Evolutionary conservation across 2,329 filamentous ascomycete species (phyloP).

Genomic region (Ophiostoma sp.): DNA sequence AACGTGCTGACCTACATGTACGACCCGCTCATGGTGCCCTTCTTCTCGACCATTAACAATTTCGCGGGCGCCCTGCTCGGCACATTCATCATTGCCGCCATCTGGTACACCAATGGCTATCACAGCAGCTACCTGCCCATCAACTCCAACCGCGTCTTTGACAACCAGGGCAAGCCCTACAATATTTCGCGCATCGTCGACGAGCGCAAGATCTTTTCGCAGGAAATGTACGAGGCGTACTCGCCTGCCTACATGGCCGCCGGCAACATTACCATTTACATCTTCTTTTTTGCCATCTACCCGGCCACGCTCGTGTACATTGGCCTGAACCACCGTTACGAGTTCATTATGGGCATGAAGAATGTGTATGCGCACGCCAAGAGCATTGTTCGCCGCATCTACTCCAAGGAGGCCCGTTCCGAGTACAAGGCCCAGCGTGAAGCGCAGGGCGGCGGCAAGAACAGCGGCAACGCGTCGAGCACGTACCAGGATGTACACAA

Average conservation of each 20-base stretch:
- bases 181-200: slow-evolving; percentile 48
- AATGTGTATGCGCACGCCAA: slow-evolving; percentile 13
- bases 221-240: slow-evolving; percentile 50
- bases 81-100: slow-evolving; percentile 53
- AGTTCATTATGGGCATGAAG: slow-evolving; percentile 25
- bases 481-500: slow-evolving; percentile 45
- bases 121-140: slow-evolving; percentile 54
- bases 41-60: slow-evolving; percentile 63
- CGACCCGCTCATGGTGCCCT: slow-evolving; percentile 38
- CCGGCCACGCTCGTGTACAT: slow-evolving; percentile 54
- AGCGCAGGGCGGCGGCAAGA: neutral
- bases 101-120: slow-evolving; percentile 62
- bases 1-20: slow-evolving; percentile 31
- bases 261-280: slow-evolving; percentile 52
- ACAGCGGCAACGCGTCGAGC: neutral
- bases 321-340: slow-evolving; percentile 42
- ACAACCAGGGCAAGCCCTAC: slow-evolving; percentile 51
- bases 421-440: neutral
- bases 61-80: slow-evolving; percentile 58
- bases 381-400: neutral
- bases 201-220: slow-evolving; percentile 47
- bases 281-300: slow-evolving; percentile 58
- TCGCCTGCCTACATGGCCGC: slow-evolving; percentile 54
- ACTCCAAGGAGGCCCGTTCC: neutral
- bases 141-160: slow-evolving; percentile 53